Evolutionary conservation across 257 asterid genomes (phyloP), one percentile per base, ranked within the genome.

Genomic region (Solanum dulcamara): DNA sequence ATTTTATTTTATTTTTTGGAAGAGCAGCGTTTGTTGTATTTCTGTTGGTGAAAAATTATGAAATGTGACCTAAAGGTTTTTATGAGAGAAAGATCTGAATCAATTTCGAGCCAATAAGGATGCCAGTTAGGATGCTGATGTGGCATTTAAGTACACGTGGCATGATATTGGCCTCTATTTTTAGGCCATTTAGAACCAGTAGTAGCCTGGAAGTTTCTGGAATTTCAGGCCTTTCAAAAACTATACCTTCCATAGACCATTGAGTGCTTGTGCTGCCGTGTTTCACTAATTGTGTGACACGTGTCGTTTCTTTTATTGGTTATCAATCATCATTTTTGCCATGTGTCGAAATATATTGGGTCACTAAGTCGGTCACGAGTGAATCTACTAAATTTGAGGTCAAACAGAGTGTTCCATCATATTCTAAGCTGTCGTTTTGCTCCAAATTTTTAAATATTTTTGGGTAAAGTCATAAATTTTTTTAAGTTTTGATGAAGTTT

Each of bases 121-220:
- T 32, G 91, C 89, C 94, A 91, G 84, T 89, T 91, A 44, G 89
- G 93, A 91, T 60, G 83, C 28, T 87, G 59, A 51, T 89, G 87
- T 93, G 93, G 90, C 83, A 57, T 12, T 22, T 1, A 44, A 4
- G 2, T 5, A 83, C 89, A 92, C 91, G 93, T 91, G 96, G 88
- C 89, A 35, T 28, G 4, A 30, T 8, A 1, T 53, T 48, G 81
- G 67, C 93, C 93, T 90, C 88, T 30, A 88, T 51, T 28, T 57
- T n/a, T n/a, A 15, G 14, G 67, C 32, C 57, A 4, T 70, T 48
- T 46, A 89, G 50, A 64, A 66, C 93, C 96, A 93, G 89, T 83
- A 86, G 85, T 89, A 67, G 22, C 83, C 72, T 80, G 81, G 93
- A 91, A 89, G 90, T 86, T 91, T 93, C 96, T 88, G 91, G 94